These are phyloP conservation scores for Lolium multiflorum DNA, from an alignment of 176 grass and related monocot genomes.

Conservation along the genomic window DNA sequence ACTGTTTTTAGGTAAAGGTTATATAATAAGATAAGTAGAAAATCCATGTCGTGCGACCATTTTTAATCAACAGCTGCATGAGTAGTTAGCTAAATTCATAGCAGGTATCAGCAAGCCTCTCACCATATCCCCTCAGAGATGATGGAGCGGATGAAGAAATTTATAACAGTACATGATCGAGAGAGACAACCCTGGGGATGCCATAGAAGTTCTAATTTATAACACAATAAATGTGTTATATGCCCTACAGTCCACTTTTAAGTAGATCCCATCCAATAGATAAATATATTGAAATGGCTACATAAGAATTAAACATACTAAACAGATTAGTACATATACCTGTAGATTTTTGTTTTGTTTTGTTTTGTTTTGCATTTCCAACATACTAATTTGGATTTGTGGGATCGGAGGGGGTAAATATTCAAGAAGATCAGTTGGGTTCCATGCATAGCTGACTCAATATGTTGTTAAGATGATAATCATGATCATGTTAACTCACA, in stretches of 20 bases:
- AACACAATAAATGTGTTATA: no score
- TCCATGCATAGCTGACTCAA: neutral
- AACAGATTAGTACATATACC: slow-evolving; percentile 5
- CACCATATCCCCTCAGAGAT: neutral
- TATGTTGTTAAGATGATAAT: neutral
- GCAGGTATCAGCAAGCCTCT: slow-evolving; percentile 19
- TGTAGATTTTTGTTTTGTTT: neutral
- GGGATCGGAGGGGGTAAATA: neutral
- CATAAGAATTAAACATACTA: slow-evolving; percentile 21
- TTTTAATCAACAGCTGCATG: slow-evolving; percentile 19
- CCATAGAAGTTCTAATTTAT: neutral
- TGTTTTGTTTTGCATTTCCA: neutral
- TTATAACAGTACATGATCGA: no score
- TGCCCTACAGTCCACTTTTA: neutral
- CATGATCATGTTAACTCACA: neutral
- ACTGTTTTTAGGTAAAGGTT: neutral
- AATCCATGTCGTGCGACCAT: neutral
- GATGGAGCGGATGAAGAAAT: neutral
- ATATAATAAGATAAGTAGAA: neutral
- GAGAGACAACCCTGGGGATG: neutral
- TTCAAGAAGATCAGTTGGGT: neutral
- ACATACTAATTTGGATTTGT: neutral
- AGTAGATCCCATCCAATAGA: neutral
- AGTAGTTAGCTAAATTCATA: neutral
- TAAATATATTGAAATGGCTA: neutral